Conservation (phyloP, 495 filamentous ascomycete species). For the Lasiosphaeria ovina region DNA sequence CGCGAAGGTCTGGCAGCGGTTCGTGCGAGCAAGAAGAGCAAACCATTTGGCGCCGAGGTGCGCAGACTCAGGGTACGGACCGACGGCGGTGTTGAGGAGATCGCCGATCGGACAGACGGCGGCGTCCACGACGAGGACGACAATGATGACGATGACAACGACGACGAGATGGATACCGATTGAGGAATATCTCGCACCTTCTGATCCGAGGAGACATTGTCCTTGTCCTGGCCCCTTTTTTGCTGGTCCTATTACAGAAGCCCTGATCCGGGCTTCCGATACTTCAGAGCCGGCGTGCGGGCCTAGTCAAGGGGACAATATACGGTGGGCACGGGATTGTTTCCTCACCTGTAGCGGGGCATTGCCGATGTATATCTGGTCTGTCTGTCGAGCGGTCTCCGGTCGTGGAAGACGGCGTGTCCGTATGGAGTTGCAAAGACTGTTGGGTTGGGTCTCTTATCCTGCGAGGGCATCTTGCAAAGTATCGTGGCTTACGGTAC, state of each 20-base stretch:
- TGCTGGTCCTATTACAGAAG: no score
- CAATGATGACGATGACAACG: constrained; percentile 47
- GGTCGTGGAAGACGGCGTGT: not conserved
- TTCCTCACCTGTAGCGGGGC: no score
- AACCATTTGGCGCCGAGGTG: constrained; percentile 59
- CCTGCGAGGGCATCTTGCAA: constrained; percentile 5
- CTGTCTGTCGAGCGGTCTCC: no score
- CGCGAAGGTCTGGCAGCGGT: constrained; percentile 30
- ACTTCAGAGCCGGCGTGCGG: no score
- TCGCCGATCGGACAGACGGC: constrained; percentile 30
- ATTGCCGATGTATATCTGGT: no score
- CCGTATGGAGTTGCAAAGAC: not conserved
- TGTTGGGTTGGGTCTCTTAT: constrained; percentile 4
- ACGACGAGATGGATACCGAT: constrained; percentile 66
- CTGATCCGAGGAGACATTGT: no score
- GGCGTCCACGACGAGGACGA: constrained; percentile 29
- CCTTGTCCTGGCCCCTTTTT: no score
- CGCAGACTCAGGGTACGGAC: constrained; percentile 61
- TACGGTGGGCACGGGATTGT: no score
- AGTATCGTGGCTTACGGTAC: constrained; percentile 20
- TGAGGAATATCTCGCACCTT: constrained; percentile 34
- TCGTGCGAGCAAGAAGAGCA: constrained; percentile 38
- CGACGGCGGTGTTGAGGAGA: constrained; percentile 63
- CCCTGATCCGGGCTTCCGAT: no score
- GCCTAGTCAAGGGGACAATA: no score